phyloP scores from a whole-genome alignment of 2,329 filamentous ascomycete species.

The Colletotrichum costaricense region DNA sequence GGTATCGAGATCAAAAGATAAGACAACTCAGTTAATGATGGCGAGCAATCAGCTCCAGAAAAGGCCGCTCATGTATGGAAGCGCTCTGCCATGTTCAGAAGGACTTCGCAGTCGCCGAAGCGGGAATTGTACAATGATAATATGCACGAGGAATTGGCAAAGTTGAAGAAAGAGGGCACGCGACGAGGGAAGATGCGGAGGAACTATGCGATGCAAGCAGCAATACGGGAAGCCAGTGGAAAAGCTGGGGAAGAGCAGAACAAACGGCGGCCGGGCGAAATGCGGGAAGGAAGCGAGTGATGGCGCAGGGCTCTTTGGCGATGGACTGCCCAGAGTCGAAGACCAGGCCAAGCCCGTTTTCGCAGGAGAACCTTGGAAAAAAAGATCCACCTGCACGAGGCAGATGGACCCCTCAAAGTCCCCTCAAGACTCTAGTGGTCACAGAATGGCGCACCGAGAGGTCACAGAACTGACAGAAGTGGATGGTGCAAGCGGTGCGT shows the following conservation, averaged over 20 bases:
- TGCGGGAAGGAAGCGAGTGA: constrained; percentile 13
- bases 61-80: constrained; percentile 29
- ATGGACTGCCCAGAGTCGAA: constrained; percentile 7
- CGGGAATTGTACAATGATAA: constrained; percentile 1
- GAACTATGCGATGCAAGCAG: not conserved
- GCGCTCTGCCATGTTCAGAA: constrained; percentile 34
- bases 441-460: constrained; percentile 27
- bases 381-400: constrained; percentile 35
- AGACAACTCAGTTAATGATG: not conserved
- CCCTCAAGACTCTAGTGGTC: constrained; percentile 12
- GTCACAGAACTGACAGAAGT: constrained; percentile 5
- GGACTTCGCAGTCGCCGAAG: constrained; percentile 1
- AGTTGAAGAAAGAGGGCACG: not conserved
- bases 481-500: not conserved
- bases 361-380: constrained; percentile 5
- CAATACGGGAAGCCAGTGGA: not conserved
- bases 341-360: constrained; percentile 25
- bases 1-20: not conserved
- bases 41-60: constrained; percentile 28
- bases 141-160: not conserved
- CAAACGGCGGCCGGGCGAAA: not conserved
- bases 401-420: constrained; percentile 9
- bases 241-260: not conserved
- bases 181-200: not conserved
- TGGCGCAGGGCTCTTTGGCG: constrained; percentile 18